Base-by-base conservation (phyloP, 2,329 filamentous ascomycete species). In the Ampelomyces quisqualis region DNA sequence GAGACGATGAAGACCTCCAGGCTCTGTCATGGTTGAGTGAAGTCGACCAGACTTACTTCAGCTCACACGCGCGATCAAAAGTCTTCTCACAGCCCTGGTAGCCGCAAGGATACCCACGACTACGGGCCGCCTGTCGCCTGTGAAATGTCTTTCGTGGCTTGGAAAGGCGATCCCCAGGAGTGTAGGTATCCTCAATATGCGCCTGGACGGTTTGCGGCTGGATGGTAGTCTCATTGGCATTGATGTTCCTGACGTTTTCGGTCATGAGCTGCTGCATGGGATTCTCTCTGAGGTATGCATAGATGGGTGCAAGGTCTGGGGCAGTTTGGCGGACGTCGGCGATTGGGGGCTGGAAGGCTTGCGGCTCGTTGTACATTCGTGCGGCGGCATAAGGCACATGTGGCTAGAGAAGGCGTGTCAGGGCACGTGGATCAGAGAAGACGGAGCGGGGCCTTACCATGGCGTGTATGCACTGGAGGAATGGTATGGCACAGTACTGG, bases 31-130 rank as follows among this genome's bases (percentile, higher is more conserved):
- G 11, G 10, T 17, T n/a, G 32, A 34, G 36, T 27, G 15, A 30
- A 45, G 29, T 17, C 14, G 32, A 29, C 31, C 13, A 20, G 13
- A 59, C 60, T 62, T 56, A 68, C 65, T 62, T 65, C 7, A 65
- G 43, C 31, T 68, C 64, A 34, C 64, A 67, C 11, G 53, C 45
- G 38, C 63, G 63, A 46, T 66, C 43, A 31, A 62, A 68, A 6
- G 42, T 29, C 34, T 53, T 61, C 26, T 32, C 46, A 35, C 65
- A 68, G 14, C 46, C 49, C 0, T 45, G 34, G 8, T 41, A 26
- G 1, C 29, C 14, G 50, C 64, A 68, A 22, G 40, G 40, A 15
- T 55, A 68, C 9, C 62, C 64, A 29, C 51, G 45, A 26, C 43
- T 43, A 13, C 57, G 49, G 31, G 58, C 56, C 38, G 57, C 38